Base-by-base conservation (phyloP, 2,329 filamentous ascomycete species). In the Aspergillus ochraceus region DNA sequence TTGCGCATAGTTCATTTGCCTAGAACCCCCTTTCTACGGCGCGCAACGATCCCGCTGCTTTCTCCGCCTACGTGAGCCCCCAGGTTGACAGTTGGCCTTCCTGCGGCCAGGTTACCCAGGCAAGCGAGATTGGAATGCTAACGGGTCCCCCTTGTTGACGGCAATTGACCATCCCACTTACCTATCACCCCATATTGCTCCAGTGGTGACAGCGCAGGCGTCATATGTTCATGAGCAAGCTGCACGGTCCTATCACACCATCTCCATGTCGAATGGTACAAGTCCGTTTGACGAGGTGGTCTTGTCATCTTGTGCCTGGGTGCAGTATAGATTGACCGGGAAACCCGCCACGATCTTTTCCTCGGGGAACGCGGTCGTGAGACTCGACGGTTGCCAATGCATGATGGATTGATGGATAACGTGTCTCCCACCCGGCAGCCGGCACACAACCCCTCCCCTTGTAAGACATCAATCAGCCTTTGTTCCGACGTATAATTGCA, bases 191-290 rank as follows among this genome's bases (percentile, higher is more conserved):
- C 29, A 55, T 49, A 14, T 42, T 54, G 42, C 11, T 30, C 20
- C n/a, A 55, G 11, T 26, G 26, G 29, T 20, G 46, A 55, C 30
- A n/a, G 19, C 30, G n/a, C 24, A 42, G 45, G 54, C 46, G 29
- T 49, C 53, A 55, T 55, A 45, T 39, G 45, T 32, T 55, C 22
- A 9, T 47, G 52, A 1, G n/a, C 12, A 24, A 46, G 22, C 24
- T 39, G 36, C 26, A 17, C 54, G 24, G 45, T 1, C 45, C 46
- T 30, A 55, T 55, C 54, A 49, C 54, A 55, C 45, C 54, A 55
- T 55, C 29, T 39, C 46, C 26, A 36, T 29, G 46, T n/a, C 46
- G 11, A 49, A 55, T 55, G 39, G 52, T 39, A 50, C 45, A 55
- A 55, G 19, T 22, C 8, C n/a, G 10, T 20, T 36, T 17, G 36